These are phyloP conservation scores for Zalerion maritima DNA, from an alignment of 495 filamentous ascomycete genomes.

Conservation along the genomic window DNA sequence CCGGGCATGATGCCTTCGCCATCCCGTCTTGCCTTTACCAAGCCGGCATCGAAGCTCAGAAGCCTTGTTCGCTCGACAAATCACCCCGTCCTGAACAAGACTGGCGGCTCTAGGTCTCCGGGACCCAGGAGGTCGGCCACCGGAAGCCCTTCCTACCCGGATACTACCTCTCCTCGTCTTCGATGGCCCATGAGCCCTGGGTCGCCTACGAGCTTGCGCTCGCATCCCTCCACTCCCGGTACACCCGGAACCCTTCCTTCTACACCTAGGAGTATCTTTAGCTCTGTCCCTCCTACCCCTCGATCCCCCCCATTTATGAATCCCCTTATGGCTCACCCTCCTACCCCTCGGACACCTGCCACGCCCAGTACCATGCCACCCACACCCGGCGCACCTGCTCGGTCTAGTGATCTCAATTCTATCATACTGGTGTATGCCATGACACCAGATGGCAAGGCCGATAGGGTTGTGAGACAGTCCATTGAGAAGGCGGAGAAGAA, in stretches of 20 bases:
- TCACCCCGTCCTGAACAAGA: conserved; percentile 24
- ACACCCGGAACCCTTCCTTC: too few relatives aligned
- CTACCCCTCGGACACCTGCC: conserved; percentile 3
- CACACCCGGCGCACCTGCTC: conserved; percentile 18
- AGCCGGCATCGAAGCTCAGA: conserved; percentile 16
- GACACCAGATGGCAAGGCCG: conserved; percentile 18
- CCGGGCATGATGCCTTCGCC: conserved; percentile 15
- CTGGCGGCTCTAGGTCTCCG: conserved; percentile 9
- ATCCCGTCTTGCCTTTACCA: conserved; percentile 13
- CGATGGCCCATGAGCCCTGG: too few relatives aligned
- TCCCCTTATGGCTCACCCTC: conserved; percentile 8
- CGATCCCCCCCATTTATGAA: too few relatives aligned
- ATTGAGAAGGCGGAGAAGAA: conserved; percentile 29
- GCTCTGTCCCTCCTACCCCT: too few relatives aligned
- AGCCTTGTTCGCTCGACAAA: conserved; percentile 20
- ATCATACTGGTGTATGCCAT: conserved; percentile 21
- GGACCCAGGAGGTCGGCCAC: conserved; percentile 2
- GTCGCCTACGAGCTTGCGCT: too few relatives aligned
- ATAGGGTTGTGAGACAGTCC: conserved; percentile 22
- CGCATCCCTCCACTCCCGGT: too few relatives aligned
- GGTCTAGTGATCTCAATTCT: too few relatives aligned
- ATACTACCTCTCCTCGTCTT: too few relatives aligned
- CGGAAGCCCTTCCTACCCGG: too few relatives aligned
- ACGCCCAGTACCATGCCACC: conserved; percentile 8
- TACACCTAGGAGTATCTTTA: too few relatives aligned